Evolutionary conservation across 257 asterid genomes (phyloP).

Genomic region (Lantana camara): DNA sequence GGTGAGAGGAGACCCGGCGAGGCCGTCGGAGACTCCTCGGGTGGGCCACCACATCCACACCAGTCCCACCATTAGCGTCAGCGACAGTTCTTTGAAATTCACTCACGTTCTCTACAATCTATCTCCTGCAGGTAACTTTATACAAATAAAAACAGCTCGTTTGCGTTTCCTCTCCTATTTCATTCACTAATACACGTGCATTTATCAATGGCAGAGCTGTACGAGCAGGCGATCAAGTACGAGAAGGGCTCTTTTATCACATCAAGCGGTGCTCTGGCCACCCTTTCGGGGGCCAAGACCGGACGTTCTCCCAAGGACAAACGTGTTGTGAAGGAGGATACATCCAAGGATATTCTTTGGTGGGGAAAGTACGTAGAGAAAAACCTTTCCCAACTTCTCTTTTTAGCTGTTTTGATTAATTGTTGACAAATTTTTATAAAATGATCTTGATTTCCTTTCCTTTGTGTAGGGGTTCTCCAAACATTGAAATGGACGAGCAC

Average conservation of each 20-base stretch:
- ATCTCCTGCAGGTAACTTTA: conserved; percentile 53
- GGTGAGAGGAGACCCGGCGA: conserved; percentile 66
- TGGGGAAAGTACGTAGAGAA: conserved; percentile 62
- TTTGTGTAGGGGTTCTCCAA: conserved; percentile 76
- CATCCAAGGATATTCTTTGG: conserved; percentile 70
- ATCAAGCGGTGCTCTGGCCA: conserved; percentile 69
- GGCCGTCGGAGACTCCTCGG: conserved; percentile 48
- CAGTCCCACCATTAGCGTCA: conserved; percentile 54
- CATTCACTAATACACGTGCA: no score
- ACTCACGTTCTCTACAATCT: conserved; percentile 70
- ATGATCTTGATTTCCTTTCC: background rate
- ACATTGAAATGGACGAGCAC: conserved; percentile 96
- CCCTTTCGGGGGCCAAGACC: conserved; percentile 77
- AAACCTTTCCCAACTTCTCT: background rate
- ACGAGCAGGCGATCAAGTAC: conserved; percentile 67
- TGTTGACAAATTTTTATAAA: background rate
- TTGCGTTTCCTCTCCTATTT: no score
- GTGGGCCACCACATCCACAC: conserved; percentile 41
- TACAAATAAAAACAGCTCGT: background rate
- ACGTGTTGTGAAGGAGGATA: conserved; percentile 68
- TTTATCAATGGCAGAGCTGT: conserved; percentile 50
- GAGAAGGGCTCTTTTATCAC: conserved; percentile 76
- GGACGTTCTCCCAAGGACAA: conserved; percentile 88
- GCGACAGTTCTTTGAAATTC: conserved; percentile 66
- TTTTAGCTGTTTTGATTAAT: no score